Percentiles rank a stretch among this genome's conserved stretches.
Conservation (phyloP, 176 grass and related monocot genomes). For the Panicum miliaceum region DNA sequence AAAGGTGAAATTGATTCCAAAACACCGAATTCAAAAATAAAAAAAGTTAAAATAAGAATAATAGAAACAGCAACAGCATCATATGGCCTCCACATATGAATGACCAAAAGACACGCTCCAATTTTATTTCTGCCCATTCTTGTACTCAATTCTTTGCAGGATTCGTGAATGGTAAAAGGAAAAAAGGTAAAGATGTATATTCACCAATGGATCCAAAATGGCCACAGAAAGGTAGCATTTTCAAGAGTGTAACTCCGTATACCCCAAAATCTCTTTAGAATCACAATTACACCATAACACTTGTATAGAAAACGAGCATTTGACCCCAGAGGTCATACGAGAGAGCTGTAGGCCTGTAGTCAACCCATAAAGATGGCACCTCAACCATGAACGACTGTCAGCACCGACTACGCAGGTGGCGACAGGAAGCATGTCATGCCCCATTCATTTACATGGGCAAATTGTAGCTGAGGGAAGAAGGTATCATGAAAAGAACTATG, state of each 20-base stretch:
- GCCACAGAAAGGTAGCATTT: neutral
- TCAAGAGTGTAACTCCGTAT: slow-evolving; percentile 13
- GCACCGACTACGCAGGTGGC: slow-evolving; percentile 12
- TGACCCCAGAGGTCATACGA: slow-evolving; percentile 9
- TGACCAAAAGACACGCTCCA: neutral
- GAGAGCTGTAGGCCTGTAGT: slow-evolving; percentile 4
- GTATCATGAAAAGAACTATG: slow-evolving; percentile 26
- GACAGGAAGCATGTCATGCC: neutral
- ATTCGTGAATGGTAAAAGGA: slow-evolving; percentile 20
- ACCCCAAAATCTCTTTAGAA: slow-evolving; percentile 13
- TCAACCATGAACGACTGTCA: slow-evolving; percentile 10
- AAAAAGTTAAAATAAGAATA: neutral
- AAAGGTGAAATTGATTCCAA: neutral
- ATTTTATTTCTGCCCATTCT: slow-evolving; percentile 32
- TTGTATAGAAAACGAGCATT: slow-evolving; percentile 27
- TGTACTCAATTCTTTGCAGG: slow-evolving; percentile 23
- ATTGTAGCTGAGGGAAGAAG: neutral
- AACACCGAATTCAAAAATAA: neutral
- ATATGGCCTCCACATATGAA: neutral
- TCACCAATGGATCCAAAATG: slow-evolving; percentile 27
- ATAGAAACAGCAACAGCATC: neutral
- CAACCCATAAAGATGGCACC: neutral
- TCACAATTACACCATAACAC: slow-evolving; percentile 45
- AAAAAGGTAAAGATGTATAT: slow-evolving; percentile 12
- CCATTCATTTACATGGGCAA: slow-evolving; percentile 37